A percentile compares a stretch with the other conserved stretches of the same genome.
Evolutionary conservation across 805 yeast species (phyloP).

Genomic region (Saccharomycopsis olivae): DNA sequence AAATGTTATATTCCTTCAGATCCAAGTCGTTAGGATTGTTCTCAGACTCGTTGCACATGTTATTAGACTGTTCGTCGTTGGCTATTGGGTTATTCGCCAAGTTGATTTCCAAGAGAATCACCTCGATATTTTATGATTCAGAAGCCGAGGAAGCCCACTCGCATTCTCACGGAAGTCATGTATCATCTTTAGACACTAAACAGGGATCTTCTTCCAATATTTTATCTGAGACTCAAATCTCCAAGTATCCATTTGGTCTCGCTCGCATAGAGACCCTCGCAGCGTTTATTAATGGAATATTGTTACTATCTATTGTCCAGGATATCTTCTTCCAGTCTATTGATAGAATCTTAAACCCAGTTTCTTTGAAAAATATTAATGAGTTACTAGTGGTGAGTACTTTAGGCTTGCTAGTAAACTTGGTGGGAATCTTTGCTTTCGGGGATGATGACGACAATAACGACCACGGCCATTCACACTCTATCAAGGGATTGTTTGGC

Average conservation of each 20-base stretch:
- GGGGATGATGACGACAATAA: slow-evolving; percentile 64
- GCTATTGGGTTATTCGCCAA: slow-evolving; percentile 87
- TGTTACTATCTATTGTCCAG: slow-evolving; percentile 78
- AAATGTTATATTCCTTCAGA: slow-evolving; percentile 80
- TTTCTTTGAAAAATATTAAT: slow-evolving; percentile 63
- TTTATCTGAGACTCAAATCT: slow-evolving; percentile 31
- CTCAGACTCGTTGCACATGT: slow-evolving; percentile 95
- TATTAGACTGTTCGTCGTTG: slow-evolving; percentile 84
- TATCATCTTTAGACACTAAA: slow-evolving; percentile 2
- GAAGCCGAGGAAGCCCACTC: background rate
- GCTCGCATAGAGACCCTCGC: slow-evolving; percentile 82
- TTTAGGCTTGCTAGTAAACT: slow-evolving; percentile 76
- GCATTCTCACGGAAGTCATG: slow-evolving; percentile 1
- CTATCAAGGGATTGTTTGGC: slow-evolving; percentile 14
- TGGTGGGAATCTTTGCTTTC: slow-evolving; percentile 91
- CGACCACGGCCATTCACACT: slow-evolving; percentile 34
- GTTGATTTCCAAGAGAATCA: slow-evolving; percentile 40
- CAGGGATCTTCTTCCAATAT: slow-evolving; percentile 1
- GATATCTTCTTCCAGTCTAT: slow-evolving; percentile 83
- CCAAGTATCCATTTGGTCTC: slow-evolving; percentile 80
- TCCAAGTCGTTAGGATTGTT: slow-evolving; percentile 86
- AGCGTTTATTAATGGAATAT: slow-evolving; percentile 90
- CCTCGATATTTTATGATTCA: slow-evolving; percentile 22
- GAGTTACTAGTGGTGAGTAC: slow-evolving; percentile 79
- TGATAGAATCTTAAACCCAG: slow-evolving; percentile 72